Conservation (phyloP, 768 basidiomycete species). For the Auricularia sp. region DNA sequence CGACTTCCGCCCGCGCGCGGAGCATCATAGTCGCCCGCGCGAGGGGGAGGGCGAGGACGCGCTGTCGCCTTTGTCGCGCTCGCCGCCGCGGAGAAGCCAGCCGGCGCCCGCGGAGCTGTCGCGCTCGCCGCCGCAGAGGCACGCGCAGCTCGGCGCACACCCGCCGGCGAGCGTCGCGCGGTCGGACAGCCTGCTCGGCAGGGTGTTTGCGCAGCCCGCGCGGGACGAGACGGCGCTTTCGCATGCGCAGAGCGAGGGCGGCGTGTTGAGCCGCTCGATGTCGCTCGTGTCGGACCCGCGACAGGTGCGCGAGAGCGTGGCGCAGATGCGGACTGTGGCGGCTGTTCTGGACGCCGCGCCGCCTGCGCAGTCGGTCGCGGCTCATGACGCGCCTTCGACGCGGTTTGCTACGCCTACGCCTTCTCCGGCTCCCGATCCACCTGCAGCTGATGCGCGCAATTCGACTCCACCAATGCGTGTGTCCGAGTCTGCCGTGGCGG, state of each 20-base stretch:
- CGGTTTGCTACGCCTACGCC: no score
- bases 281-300: not conserved
- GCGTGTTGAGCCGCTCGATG: conserved; percentile 6
- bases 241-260: conserved; percentile 12
- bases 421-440: no score
- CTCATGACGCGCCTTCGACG: no score
- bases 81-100: conserved; percentile 5
- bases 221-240: not conserved
- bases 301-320: not conserved
- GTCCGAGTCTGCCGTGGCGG: no score
- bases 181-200: conserved; percentile 20
- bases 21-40: not conserved
- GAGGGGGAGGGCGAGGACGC: not conserved
- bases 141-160: not conserved
- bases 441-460: no score
- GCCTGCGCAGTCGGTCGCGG: not conserved
- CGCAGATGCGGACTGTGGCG: conserved; percentile 10
- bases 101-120: conserved; percentile 8
- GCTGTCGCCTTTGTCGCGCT: not conserved
- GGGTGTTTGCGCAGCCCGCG: conserved; percentile 16
- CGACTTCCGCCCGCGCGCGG: not conserved
- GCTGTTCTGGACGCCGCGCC: conserved; percentile 10
- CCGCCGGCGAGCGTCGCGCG: conserved; percentile 8
- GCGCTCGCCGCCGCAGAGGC: not conserved
- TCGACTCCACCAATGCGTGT: no score